Percentiles rank a stretch among this genome's conserved stretches.
Evolutionary conservation across 768 basidiomycete species (phyloP).

Genomic region (Lactifluus pinguis): DNA sequence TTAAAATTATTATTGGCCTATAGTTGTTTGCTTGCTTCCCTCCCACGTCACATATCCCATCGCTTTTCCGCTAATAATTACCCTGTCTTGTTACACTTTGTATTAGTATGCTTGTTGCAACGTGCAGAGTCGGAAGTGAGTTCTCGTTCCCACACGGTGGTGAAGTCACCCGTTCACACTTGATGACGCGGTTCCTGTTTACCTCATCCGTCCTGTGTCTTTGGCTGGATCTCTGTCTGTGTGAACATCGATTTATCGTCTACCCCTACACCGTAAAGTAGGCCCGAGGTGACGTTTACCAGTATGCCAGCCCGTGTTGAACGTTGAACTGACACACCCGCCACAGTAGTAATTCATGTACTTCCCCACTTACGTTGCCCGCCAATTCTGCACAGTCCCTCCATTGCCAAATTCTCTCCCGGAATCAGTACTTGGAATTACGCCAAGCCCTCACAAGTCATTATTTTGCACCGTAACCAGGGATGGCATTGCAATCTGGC

Average conservation of each 20-base stretch:
- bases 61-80: neutral
- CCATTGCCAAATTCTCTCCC: slow-evolving; percentile 53
- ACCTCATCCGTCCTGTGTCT: no score
- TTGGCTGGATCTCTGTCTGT: no score
- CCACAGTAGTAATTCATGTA: slow-evolving; percentile 43
- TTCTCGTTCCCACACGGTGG: neutral
- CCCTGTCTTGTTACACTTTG: slow-evolving; percentile 8
- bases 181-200: no score
- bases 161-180: neutral
- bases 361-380: slow-evolving; percentile 75
- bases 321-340: neutral
- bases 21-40: neutral
- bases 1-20: slow-evolving; percentile 1
- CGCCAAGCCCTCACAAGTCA: slow-evolving; percentile 63
- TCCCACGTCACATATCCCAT: slow-evolving; percentile 5
- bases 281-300: neutral
- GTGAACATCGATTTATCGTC: no score
- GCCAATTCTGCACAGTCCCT: slow-evolving; percentile 61
- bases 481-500: slow-evolving; percentile 69
- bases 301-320: neutral
- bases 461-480: slow-evolving; percentile 71
- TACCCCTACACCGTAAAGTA: no score
- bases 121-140: neutral
- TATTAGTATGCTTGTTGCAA: slow-evolving; percentile 13
- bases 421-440: slow-evolving; percentile 49